Evolutionary conservation across 164 flowering plant species (phyloP).

Genomic region (Euptelea pleiosperma): DNA sequence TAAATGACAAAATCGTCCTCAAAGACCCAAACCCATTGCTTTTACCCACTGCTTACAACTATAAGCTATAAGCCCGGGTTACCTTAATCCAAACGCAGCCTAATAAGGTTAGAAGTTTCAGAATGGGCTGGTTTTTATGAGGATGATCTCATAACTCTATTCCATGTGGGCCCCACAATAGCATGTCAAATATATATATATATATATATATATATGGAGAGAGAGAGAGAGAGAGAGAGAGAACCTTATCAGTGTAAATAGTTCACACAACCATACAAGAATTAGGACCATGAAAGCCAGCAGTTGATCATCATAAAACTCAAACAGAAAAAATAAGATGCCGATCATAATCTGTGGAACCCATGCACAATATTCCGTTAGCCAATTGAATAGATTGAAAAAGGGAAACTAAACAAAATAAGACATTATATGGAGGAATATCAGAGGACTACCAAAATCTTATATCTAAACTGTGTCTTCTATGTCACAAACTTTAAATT

Average conservation of each 20-base stretch:
- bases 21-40: no score
- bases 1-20: no score
- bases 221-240: constrained; percentile 29
- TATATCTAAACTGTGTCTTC: not conserved
- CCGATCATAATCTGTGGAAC: constrained; percentile 95
- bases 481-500: not conserved
- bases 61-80: no score
- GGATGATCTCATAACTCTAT: no score
- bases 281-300: constrained; percentile 96
- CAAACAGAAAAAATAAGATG: constrained; percentile 92
- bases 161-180: no score
- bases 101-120: no score
- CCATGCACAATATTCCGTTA: not conserved
- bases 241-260: constrained; percentile 94
- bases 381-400: no score
- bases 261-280: constrained; percentile 94
- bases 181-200: no score
- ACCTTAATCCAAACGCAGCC: no score
- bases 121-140: no score
- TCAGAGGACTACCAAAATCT: no score
- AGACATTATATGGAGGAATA: not conserved
- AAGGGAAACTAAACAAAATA: not conserved
- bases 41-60: no score
- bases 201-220: not conserved
- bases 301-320: constrained; percentile 97